Evolutionary conservation across 2,329 filamentous ascomycete species (phyloP), one percentile per base, ranked within the genome.

Genomic region (Cladosporium cucumerinum): DNA sequence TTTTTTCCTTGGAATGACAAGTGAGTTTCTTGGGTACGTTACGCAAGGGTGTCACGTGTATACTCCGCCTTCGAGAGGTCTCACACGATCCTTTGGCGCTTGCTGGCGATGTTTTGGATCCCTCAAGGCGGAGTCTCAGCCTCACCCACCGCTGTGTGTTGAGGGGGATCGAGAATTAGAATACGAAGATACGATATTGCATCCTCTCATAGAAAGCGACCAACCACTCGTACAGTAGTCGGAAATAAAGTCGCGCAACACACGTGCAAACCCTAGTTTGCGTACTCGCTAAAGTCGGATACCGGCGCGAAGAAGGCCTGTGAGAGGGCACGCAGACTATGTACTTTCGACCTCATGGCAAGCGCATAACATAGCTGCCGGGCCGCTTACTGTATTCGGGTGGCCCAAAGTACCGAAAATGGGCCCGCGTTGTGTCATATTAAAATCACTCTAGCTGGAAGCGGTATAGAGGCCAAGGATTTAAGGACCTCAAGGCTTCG

Each of bases 391-490:
- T 54, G n/a, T 46, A 46, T 21, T 46, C 39, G 48, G 21, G 25
- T 18, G n/a, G 51, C 10, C 16, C 23, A 58, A 43, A 46, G 55
- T 58, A 58, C 55, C 55, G 55, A 58, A 58, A 58, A 58, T 58
- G 32, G 55, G 23, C 21, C 55, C 55, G 55, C 55, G 26, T 30
- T 36, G 55, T 46, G 55, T 58, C 36, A 58, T 58, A n/a, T 58
- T 21, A 46, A 28, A 25, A 30, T 25, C 55, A 26, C 32, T 58
- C 55, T 58, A 58, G 55, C 55, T 58, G 21, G 55, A 58, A 58
- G 55, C 36, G 36, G 55, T 26, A 58, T 58, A 36, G 39, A 46
- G 39, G 55, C 55, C 55, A 58, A 58, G 55, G 32, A 36, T 57
- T 25, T 46, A 58, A 58, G 34, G 55, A n/a, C 39, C 55, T 58